Evolutionary conservation across 2,329 filamentous ascomycete species (phyloP).

Genomic region (Exophiala sideris): DNA sequence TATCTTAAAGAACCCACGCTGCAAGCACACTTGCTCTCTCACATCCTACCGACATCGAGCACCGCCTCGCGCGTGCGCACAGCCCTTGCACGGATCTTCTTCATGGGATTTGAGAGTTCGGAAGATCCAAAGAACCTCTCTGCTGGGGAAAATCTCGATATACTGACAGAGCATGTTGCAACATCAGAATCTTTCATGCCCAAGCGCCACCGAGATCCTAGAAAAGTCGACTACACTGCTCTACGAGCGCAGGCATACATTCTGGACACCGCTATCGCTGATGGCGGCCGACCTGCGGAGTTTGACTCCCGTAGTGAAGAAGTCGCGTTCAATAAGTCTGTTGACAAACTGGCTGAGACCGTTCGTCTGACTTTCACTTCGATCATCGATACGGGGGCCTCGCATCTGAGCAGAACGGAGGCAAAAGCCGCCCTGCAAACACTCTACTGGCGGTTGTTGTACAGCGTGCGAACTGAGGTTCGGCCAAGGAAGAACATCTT

Average conservation of each 20-base stretch:
- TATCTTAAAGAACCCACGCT: slow-evolving; percentile 36
- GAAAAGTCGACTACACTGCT: slow-evolving; percentile 58
- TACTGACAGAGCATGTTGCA: slow-evolving; percentile 21
- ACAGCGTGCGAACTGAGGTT: slow-evolving; percentile 65
- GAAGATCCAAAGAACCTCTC: neutral
- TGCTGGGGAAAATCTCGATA: slow-evolving; percentile 11
- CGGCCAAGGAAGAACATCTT: slow-evolving; percentile 50
- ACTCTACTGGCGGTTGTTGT: slow-evolving; percentile 68
- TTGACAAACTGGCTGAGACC: slow-evolving; percentile 63
- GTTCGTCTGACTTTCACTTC: slow-evolving; percentile 57
- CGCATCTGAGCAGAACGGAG: slow-evolving; percentile 68
- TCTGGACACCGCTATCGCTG: slow-evolving; percentile 72
- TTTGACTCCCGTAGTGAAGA: slow-evolving; percentile 33
- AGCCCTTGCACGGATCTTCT: slow-evolving; percentile 35
- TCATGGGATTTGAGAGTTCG: slow-evolving; percentile 16
- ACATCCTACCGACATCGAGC: slow-evolving; percentile 38
- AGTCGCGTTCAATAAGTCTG: slow-evolving; percentile 62
- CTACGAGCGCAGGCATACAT: slow-evolving; percentile 64
- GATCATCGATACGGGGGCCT: slow-evolving; percentile 73
- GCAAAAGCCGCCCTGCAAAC: slow-evolving; percentile 73
- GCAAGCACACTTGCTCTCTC: slow-evolving; percentile 39
- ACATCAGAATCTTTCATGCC: slow-evolving; percentile 24
- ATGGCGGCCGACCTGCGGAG: slow-evolving; percentile 43
- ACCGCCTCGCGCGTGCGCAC: slow-evolving; percentile 40
- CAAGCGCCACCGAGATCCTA: slow-evolving; percentile 9